Percentiles rank a stretch among this genome's conserved stretches.
Evolutionary conservation across 768 basidiomycete genomes (phyloP).

Genomic region (Hydnomerulius pinastri): DNA sequence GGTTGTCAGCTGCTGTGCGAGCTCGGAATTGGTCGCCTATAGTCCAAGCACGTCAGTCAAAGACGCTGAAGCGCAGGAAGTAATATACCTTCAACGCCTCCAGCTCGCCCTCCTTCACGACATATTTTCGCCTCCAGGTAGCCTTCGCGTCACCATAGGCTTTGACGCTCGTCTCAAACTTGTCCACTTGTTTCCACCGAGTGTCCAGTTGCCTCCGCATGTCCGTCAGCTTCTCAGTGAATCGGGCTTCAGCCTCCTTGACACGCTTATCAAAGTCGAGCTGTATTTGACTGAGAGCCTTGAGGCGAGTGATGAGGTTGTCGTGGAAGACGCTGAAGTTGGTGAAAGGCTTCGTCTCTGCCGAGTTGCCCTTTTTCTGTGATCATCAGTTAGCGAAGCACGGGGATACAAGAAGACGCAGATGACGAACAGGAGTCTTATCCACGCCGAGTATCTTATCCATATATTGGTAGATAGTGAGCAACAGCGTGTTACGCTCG

Average conservation of each 20-base stretch:
- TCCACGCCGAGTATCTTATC: slow-evolving; percentile 92
- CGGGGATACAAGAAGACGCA: neutral
- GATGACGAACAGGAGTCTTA: slow-evolving; percentile 71
- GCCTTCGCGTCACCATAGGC: slow-evolving; percentile 77
- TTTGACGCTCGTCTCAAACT: slow-evolving; percentile 86
- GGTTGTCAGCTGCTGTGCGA: slow-evolving; percentile 66
- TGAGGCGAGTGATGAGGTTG: slow-evolving; percentile 86
- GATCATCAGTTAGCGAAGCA: neutral
- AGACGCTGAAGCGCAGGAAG: neutral
- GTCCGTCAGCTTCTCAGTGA: slow-evolving; percentile 70
- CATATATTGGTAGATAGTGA: slow-evolving; percentile 94
- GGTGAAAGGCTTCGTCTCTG: slow-evolving; percentile 89
- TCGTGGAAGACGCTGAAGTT: slow-evolving; percentile 95
- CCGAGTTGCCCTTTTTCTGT: slow-evolving; percentile 74
- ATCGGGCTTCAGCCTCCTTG: slow-evolving; percentile 76
- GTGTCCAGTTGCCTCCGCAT: slow-evolving; percentile 87
- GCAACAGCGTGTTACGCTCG: slow-evolving; percentile 86
- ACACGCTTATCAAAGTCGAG: slow-evolving; percentile 82
- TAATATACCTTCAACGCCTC: slow-evolving; percentile 76
- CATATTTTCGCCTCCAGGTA: slow-evolving; percentile 80
- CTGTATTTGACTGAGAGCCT: slow-evolving; percentile 82
- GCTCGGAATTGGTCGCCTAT: slow-evolving; percentile 73
- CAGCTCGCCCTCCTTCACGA: slow-evolving; percentile 85
- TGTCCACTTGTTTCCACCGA: slow-evolving; percentile 91
- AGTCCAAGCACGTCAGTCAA: neutral